These are phyloP conservation scores for Leccinum boreale DNA, from an alignment of 768 basidiomycete species.

Conservation along the genomic window DNA sequence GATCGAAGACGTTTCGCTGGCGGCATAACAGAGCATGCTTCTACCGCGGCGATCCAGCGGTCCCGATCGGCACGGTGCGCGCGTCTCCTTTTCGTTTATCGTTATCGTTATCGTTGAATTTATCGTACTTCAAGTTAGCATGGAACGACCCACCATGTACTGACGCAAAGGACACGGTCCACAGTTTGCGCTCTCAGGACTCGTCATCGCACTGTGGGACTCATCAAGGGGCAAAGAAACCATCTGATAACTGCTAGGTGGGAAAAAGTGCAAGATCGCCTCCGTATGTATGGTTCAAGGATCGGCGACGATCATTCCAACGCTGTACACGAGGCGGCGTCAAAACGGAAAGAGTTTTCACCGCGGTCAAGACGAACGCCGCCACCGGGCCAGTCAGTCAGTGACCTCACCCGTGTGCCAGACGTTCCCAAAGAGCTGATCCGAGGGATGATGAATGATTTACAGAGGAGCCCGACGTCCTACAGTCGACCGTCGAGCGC, in stretches of 20 bases:
- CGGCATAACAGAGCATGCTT: conserved; percentile 64
- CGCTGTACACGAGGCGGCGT: conserved; percentile 51
- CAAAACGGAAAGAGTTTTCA: conserved; percentile 56
- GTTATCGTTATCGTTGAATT: not conserved
- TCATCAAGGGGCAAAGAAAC: conserved; percentile 67
- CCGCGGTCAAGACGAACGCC: conserved; percentile 72
- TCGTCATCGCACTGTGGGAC: conserved; percentile 75
- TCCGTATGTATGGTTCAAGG: conserved; percentile 56
- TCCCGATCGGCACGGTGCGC: conserved; percentile 57
- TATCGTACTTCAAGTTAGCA: not conserved
- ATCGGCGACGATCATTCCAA: conserved; percentile 46
- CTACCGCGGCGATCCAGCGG: conserved; percentile 62
- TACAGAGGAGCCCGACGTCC: conserved; percentile 32
- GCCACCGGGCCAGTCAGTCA: conserved; percentile 36
- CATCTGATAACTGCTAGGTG: conserved; percentile 63
- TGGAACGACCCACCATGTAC: not conserved
- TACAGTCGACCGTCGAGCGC: conserved; percentile 50
- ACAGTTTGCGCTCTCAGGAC: conserved; percentile 52
- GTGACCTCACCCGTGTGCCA: not conserved
- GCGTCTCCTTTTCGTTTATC: not conserved
- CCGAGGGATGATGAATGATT: conserved; percentile 19
- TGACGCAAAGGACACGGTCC: not conserved
- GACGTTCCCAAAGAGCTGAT: not conserved
- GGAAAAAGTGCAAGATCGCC: conserved; percentile 60
- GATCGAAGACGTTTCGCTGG: conserved; percentile 74